phyloP scores from a whole-genome alignment of 768 basidiomycete genomes.

The Trametes punicea region DNA sequence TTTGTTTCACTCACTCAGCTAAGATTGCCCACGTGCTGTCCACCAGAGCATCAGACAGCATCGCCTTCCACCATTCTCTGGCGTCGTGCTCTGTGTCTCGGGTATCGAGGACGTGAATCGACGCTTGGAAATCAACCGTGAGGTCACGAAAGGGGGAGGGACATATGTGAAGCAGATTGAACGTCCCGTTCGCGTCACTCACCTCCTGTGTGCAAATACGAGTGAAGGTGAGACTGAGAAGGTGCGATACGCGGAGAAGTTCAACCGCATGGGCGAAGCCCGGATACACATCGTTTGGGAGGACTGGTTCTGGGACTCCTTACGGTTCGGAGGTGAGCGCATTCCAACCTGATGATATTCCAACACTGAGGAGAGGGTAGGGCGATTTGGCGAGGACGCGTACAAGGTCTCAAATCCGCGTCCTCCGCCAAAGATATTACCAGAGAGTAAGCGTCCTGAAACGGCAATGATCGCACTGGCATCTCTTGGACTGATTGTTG shows the following conservation, averaged over 20 bases:
- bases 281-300: constrained; percentile 85
- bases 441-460: constrained; percentile 19
- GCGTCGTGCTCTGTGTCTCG: constrained; percentile 67
- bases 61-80: constrained; percentile 71
- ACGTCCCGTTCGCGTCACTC: constrained; percentile 77
- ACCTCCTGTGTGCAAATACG: constrained; percentile 73
- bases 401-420: constrained; percentile 61
- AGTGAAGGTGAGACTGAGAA: constrained; percentile 58
- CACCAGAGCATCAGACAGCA: constrained; percentile 56
- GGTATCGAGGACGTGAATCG: constrained; percentile 63
- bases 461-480: not conserved
- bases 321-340: constrained; percentile 53
- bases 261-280: constrained; percentile 66
- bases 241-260: constrained; percentile 74
- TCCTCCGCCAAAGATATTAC: constrained; percentile 47
- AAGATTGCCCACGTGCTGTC: not conserved
- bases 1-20: not conserved
- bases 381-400: constrained; percentile 58
- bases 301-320: constrained; percentile 95
- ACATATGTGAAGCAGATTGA: constrained; percentile 72
- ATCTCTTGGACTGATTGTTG: not conserved
- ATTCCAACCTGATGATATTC: not conserved
- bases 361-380: constrained; percentile 29
- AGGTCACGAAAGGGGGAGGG: constrained; percentile 61
- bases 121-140: constrained; percentile 61